Evolutionary conservation across 768 basidiomycete species (phyloP), one percentile per base, ranked within the genome.

Genomic region (Naganishia antarctica): DNA sequence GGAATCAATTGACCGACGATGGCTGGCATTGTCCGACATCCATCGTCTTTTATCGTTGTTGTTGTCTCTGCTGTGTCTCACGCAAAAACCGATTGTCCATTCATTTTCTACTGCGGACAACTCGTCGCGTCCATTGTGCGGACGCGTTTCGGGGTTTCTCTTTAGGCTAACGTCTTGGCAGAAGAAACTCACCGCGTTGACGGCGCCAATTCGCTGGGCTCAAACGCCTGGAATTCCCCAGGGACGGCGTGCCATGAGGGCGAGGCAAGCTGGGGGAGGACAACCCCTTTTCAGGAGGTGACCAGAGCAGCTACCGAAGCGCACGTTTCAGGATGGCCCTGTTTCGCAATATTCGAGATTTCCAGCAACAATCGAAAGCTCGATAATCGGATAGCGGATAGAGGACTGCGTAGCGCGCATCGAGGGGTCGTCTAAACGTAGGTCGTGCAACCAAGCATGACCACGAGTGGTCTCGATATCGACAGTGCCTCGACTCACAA

Each of bases 61-160:
- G 53, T 57, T 57, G 53, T 57, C 53, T 57, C 53, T 57, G 53
- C 29, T 40, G 15, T 57, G 53, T 57, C 53, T 57, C 34, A 40
- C 31, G 8, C 13, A 25, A 57, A 37, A 57, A 57, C 32, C 50
- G 50, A 51, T 29, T 9, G 34, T 51, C 50, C 50, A 51, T n/a
- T 31, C 29, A 51, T 31, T 51, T 16, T 51, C 50, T 51, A 51
- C 50, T n/a, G 34, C 6, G 29, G 31, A 37, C 32, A 15, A 7
- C 1, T 12, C 7, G 31, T 2, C 53, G 23, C 53, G 53, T 57
- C 53, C 53, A 57, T 57, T 57, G 53, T 57, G 53, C 32, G n/a
- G 21, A 40, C 53, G 53, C 53, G 53, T 40, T 41, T 32, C 11
- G 29, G n/a, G n/a, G n/a, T n/a, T n/a, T n/a, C n/a, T n/a, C n/a